These are phyloP conservation scores for Berberis thunbergii DNA, from an alignment of 164 flowering plant genomes.

Conservation along the genomic window DNA sequence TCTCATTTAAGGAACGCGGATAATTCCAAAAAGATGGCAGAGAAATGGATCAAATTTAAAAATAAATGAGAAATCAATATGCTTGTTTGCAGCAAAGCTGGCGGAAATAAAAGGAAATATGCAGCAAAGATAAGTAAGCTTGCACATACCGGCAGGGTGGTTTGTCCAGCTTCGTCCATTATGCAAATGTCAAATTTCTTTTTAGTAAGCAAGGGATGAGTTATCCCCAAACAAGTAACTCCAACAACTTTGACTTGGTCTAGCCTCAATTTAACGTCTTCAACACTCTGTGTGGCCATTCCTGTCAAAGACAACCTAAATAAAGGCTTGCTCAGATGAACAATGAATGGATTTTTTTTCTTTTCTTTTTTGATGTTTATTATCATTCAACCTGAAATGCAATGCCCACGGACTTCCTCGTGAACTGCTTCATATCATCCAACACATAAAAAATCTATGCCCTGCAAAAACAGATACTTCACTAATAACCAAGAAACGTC, in stretches of 20 bases:
- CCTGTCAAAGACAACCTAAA: slow-evolving; percentile 28
- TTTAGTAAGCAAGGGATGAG: slow-evolving; percentile 71
- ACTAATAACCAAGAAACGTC: slow-evolving; percentile 2
- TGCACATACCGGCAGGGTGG: slow-evolving; percentile 80
- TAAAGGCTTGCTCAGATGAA: background rate
- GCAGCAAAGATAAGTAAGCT: too few relatives aligned
- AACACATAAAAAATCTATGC: slow-evolving; percentile 81
- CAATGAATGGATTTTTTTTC: background rate
- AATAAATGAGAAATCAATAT: too few relatives aligned
- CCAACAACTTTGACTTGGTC: slow-evolving; percentile 79
- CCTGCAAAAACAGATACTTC: slow-evolving; percentile 30
- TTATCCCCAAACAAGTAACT: slow-evolving; percentile 89
- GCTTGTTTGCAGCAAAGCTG: too few relatives aligned
- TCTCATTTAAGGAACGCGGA: too few relatives aligned
- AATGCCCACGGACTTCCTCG: slow-evolving; percentile 60
- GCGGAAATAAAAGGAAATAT: too few relatives aligned
- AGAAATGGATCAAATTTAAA: too few relatives aligned
- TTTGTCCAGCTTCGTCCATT: slow-evolving; percentile 99
- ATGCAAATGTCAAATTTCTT: slow-evolving; percentile 92
- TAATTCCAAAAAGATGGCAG: too few relatives aligned
- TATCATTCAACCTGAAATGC: slow-evolving; percentile 57
- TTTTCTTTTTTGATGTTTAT: too few relatives aligned
- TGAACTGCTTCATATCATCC: slow-evolving; percentile 85
- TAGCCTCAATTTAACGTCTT: slow-evolving; percentile 52
- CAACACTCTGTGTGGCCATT: slow-evolving; percentile 36